A percentile compares a stretch with the other conserved stretches of the same genome.
Conservation (phyloP, 129 eudicot species). For the Lactuca sativa region DNA sequence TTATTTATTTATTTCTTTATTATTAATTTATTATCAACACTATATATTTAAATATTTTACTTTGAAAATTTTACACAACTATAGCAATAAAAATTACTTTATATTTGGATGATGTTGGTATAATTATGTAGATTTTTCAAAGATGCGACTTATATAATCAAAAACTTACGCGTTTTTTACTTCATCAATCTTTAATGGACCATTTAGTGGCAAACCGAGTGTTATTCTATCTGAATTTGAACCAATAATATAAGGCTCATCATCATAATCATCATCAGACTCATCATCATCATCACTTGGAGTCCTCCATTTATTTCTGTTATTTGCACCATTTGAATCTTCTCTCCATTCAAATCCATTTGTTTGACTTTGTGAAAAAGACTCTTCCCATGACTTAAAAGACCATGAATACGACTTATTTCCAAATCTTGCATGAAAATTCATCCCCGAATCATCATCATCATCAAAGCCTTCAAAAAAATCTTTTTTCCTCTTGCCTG, state of each 20-base stretch:
- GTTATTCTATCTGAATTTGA: conserved; percentile 57
- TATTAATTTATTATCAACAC: too few relatives aligned
- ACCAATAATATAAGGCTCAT: conserved; percentile 41
- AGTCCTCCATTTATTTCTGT: conserved; percentile 40
- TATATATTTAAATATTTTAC: too few relatives aligned
- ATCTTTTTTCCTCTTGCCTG: conserved; percentile 55
- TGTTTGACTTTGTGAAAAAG: conserved; percentile 42
- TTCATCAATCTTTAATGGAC: conserved; percentile 72
- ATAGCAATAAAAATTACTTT: not conserved
- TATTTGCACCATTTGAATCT: conserved; percentile 19
- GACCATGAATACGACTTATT: conserved; percentile 57
- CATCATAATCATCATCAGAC: conserved; percentile 35
- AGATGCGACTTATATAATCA: conserved; percentile 2
- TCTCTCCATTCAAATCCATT: conserved; percentile 64
- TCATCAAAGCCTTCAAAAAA: conserved; percentile 51
- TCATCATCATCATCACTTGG: conserved; percentile 45
- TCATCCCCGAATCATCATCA: conserved; percentile 30
- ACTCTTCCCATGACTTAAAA: conserved; percentile 38
- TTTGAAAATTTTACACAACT: not conserved
- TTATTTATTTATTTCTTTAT: not conserved
- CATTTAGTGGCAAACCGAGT: conserved; percentile 72
- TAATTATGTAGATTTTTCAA: not conserved
- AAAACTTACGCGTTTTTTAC: conserved; percentile 88
- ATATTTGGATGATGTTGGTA: not conserved
- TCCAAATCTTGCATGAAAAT: conserved; percentile 59